phyloP scores from a whole-genome alignment of 208 protist genomes.

The Leishmania amazonensis region DNA sequence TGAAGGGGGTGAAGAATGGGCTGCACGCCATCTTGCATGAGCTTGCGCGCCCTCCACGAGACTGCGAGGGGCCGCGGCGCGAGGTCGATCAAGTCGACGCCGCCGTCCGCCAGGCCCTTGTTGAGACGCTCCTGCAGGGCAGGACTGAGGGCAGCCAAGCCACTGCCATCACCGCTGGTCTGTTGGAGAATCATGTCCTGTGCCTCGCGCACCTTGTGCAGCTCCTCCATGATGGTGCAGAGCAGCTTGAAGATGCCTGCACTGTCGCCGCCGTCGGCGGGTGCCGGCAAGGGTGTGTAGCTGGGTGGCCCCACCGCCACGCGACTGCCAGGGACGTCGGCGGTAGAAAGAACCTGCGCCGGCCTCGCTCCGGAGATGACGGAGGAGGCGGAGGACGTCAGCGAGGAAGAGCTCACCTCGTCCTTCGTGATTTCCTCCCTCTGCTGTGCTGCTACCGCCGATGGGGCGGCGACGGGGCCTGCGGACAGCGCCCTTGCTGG shows the following conservation, averaged over 20 bases:
- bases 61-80: slow-evolving; percentile 65
- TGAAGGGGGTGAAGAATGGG: slow-evolving; percentile 78
- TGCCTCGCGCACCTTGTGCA: slow-evolving; percentile 72
- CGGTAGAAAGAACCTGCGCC: slow-evolving; percentile 24
- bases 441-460: not conserved
- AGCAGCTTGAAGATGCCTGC: slow-evolving; percentile 80
- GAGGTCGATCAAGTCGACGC: slow-evolving; percentile 71
- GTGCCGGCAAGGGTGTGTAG: not conserved
- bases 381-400: slow-evolving; percentile 6
- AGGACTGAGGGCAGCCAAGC: slow-evolving; percentile 35
- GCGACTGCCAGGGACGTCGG: slow-evolving; percentile 7
- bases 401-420: slow-evolving; percentile 2
- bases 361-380: not conserved
- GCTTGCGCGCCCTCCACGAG: slow-evolving; percentile 62
- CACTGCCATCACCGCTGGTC: slow-evolving; percentile 9
- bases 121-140: slow-evolving; percentile 50
- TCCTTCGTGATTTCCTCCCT: slow-evolving; percentile 25
- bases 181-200: slow-evolving; percentile 62
- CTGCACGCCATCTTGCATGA: slow-evolving; percentile 66
- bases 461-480: slow-evolving; percentile 3
- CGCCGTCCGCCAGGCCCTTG: slow-evolving; percentile 46
- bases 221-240: slow-evolving; percentile 85
- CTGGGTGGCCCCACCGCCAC: not conserved
- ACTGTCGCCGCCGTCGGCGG: slow-evolving; percentile 1
- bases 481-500: not conserved